A percentile compares a stretch with the other conserved stretches of the same genome.
Evolutionary conservation across 2,329 filamentous ascomycete genomes (phyloP).

Genomic region (Alternaria burnsii): DNA sequence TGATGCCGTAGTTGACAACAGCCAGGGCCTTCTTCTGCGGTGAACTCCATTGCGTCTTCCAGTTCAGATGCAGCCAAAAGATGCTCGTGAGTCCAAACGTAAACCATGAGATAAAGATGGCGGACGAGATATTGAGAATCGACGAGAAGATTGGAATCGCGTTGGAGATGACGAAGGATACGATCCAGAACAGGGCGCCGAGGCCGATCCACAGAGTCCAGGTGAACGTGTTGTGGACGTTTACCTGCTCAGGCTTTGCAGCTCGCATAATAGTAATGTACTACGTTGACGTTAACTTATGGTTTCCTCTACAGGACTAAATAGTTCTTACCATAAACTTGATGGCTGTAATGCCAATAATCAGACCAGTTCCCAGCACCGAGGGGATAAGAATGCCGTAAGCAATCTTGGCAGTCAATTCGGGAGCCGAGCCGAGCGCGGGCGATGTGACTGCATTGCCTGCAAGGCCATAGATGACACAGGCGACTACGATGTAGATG

Average conservation of each 20-base stretch:
- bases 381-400: slow-evolving; percentile 74
- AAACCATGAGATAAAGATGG: slow-evolving; percentile 72
- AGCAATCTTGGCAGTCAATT: slow-evolving; percentile 67
- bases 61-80: slow-evolving; percentile 60
- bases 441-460: slow-evolving; percentile 69
- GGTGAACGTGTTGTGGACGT: slow-evolving; percentile 58
- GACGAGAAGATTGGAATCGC: slow-evolving; percentile 67
- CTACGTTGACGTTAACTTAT: slow-evolving; percentile 36
- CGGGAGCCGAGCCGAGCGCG: slow-evolving; percentile 69
- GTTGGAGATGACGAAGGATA: slow-evolving; percentile 55
- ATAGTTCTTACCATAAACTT: slow-evolving; percentile 62
- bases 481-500: slow-evolving; percentile 68
- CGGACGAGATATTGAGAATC: slow-evolving; percentile 66
- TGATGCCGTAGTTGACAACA: slow-evolving; percentile 55
- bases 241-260: slow-evolving; percentile 33
- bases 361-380: slow-evolving; percentile 74
- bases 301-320: neutral
- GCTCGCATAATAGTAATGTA: slow-evolving; percentile 68
- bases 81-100: slow-evolving; percentile 59
- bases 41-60: slow-evolving; percentile 39
- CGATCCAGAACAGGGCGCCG: slow-evolving; percentile 60
- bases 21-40: slow-evolving; percentile 55
- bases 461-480: slow-evolving; percentile 73
- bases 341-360: slow-evolving; percentile 72
- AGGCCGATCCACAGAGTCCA: slow-evolving; percentile 72